phyloP scores from a whole-genome alignment of 2,329 filamentous ascomycete genomes.

The Dactylellina sp. region DNA sequence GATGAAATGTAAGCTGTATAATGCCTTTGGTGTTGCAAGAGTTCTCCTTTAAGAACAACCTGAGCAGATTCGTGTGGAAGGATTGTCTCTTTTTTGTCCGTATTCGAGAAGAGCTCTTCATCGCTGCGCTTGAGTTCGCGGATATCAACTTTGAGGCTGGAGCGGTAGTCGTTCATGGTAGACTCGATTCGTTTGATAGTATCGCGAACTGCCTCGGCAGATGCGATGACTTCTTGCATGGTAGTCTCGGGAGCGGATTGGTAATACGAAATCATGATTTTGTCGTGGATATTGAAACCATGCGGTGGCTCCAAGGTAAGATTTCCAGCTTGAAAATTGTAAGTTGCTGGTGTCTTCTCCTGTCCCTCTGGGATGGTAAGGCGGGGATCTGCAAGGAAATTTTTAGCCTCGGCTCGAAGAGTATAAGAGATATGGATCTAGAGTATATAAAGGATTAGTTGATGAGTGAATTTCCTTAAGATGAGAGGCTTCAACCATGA shows the following conservation, averaged over 20 bases:
- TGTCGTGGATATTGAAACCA: slow-evolving; percentile 18
- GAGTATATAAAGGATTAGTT: too few species aligned
- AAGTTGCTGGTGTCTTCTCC: slow-evolving; percentile 8
- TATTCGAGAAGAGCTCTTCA: background rate
- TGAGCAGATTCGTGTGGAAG: slow-evolving; percentile 6
- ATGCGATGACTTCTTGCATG: slow-evolving; percentile 31
- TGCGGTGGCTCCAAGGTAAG: slow-evolving; percentile 19
- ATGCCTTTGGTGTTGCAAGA: slow-evolving; percentile 10
- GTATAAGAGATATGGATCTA: slow-evolving; percentile 29
- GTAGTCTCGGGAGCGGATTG: background rate
- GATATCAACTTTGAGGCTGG: slow-evolving; percentile 29
- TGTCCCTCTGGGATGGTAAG: background rate
- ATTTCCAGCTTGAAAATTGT: slow-evolving; percentile 16
- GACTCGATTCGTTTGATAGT: slow-evolving; percentile 38
- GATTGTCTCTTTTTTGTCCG: background rate
- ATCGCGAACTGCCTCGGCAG: slow-evolving; percentile 31
- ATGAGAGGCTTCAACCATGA: too few species aligned
- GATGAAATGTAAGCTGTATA: slow-evolving; percentile 9
- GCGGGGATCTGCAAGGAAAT: background rate
- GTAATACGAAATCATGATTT: slow-evolving; percentile 13
- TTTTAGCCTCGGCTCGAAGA: background rate
- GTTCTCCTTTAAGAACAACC: slow-evolving; percentile 1
- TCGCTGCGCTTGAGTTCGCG: slow-evolving; percentile 21
- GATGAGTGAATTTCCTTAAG: too few species aligned
- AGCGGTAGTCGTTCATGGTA: slow-evolving; percentile 26